These are phyloP conservation scores for Spergularia bocconei DNA, from an alignment of 148 eudicot genomes.

Conservation along the genomic window DNA sequence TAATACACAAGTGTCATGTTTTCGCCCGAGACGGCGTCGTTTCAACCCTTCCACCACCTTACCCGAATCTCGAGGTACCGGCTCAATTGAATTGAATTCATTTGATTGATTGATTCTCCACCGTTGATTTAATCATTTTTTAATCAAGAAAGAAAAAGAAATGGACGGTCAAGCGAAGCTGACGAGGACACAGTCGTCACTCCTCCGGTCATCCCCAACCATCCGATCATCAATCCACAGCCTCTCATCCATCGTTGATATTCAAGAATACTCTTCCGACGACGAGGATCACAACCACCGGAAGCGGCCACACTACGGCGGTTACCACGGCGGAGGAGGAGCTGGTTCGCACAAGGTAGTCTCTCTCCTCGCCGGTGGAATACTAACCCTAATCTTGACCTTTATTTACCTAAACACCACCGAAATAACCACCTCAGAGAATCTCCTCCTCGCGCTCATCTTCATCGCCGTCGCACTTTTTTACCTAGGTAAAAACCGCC, in stretches of 20 bases:
- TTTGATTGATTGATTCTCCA: too few species aligned
- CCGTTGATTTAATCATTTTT: not conserved
- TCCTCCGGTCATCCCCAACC: conserved; percentile 84
- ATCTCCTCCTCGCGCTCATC: conserved; percentile 46
- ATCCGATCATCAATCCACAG: conserved; percentile 78
- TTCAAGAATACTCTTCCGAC: not conserved
- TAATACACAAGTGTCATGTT: too few species aligned
- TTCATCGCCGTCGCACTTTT: conserved; percentile 54
- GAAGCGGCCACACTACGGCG: not conserved
- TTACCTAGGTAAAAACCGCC: conserved; percentile 47
- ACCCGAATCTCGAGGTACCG: too few species aligned
- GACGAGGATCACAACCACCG: conserved; percentile 9
- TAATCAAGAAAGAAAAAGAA: not conserved
- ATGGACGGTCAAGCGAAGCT: conserved; percentile 19
- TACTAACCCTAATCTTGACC: conserved; percentile 36
- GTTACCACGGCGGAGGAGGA: not conserved
- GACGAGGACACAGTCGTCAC: conserved; percentile 69
- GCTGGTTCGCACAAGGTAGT: not conserved
- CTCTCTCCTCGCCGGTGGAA: not conserved
- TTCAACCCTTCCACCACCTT: too few species aligned
- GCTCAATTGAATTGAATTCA: too few species aligned
- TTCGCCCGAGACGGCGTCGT: too few species aligned
- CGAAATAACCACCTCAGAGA: conserved; percentile 54
- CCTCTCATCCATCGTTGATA: conserved; percentile 33
- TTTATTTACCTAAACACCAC: conserved; percentile 38